A percentile compares a stretch with the other conserved stretches of the same genome.
Evolutionary conservation across 352 stramenopile genomes (phyloP).

Genomic region (Thraustotheca clavata): DNA sequence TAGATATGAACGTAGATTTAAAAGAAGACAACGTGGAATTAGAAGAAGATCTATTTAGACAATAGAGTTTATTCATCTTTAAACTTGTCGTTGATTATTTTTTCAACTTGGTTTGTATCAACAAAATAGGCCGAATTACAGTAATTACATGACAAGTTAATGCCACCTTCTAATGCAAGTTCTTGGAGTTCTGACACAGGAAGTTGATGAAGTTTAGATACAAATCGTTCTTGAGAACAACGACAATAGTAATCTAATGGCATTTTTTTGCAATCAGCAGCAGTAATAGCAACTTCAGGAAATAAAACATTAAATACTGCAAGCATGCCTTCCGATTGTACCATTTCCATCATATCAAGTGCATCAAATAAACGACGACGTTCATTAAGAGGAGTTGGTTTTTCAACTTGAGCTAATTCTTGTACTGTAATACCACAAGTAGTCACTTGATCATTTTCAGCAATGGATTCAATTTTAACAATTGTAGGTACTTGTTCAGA

Average conservation of each 20-base stretch:
- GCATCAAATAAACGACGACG: conserved; percentile 50
- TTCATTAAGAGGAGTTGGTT: conserved; percentile 31
- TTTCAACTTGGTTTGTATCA: not conserved
- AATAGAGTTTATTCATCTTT: not conserved
- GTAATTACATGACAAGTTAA: conserved; percentile 77
- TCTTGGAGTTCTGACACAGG: conserved; percentile 36
- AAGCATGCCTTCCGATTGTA: conserved; percentile 46
- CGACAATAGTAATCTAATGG: conserved; percentile 79
- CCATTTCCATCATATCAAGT: conserved; percentile 39
- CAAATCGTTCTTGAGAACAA: conserved; percentile 68
- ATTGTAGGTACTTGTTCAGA: conserved; percentile 82
- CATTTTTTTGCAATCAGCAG: conserved; percentile 35
- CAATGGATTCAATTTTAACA: conserved; percentile 53
- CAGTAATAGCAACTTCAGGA: conserved; percentile 47
- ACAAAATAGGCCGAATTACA: conserved; percentile 65
- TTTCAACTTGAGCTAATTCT: conserved; percentile 50
- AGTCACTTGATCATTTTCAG: conserved; percentile 34
- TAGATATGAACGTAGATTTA: too few species aligned
- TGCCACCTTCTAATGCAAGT: conserved; percentile 34
- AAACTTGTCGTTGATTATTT: not conserved
- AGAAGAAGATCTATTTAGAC: too few species aligned
- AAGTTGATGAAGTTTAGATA: conserved; percentile 40
- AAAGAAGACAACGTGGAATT: too few species aligned
- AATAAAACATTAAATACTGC: conserved; percentile 72
- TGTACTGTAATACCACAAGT: conserved; percentile 75